Evolutionary conservation across 371 early-diverging fungal species (phyloP).

Genomic region (Lichtheimia ramosa): DNA sequence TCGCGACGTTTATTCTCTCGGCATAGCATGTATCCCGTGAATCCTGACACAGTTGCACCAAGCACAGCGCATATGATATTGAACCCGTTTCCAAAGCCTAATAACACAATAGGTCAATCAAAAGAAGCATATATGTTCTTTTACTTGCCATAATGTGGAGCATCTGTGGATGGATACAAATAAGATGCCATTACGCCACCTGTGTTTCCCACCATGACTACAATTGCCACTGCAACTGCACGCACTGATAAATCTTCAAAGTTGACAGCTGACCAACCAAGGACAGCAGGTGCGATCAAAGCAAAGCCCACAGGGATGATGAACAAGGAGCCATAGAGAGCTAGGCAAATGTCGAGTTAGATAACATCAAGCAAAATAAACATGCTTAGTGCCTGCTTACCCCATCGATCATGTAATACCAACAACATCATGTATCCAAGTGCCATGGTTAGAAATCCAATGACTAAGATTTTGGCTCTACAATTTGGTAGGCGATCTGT

Average conservation of each 20-base stretch:
- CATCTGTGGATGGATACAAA: constrained; percentile 28
- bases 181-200: constrained; percentile 42
- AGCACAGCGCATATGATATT: constrained; percentile 16
- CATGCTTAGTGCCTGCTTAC: constrained; percentile 2
- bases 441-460: constrained; percentile 16
- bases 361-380: not conserved
- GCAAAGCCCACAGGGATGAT: constrained; percentile 16
- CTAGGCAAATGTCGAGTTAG: constrained; percentile 9
- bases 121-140: not conserved
- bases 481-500: constrained; percentile 14
- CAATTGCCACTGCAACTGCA: constrained; percentile 36
- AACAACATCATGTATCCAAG: constrained; percentile 17
- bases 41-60: constrained; percentile 5
- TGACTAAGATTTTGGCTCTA: constrained; percentile 15
- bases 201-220: constrained; percentile 38
- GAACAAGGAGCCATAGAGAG: constrained; percentile 20
- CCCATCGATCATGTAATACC: constrained; percentile 12
- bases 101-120: not conserved
- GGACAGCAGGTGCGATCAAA: constrained; percentile 25
- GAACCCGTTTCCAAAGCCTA: constrained; percentile 21
- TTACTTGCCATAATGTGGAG: constrained; percentile 22
- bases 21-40: constrained; percentile 19
- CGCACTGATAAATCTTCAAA: constrained; percentile 29
- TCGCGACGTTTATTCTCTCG: constrained; percentile 16
- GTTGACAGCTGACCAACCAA: constrained; percentile 41